phyloP scores from a whole-genome alignment of 2,329 filamentous ascomycete species.

The Pseudomassariella vexata region DNA sequence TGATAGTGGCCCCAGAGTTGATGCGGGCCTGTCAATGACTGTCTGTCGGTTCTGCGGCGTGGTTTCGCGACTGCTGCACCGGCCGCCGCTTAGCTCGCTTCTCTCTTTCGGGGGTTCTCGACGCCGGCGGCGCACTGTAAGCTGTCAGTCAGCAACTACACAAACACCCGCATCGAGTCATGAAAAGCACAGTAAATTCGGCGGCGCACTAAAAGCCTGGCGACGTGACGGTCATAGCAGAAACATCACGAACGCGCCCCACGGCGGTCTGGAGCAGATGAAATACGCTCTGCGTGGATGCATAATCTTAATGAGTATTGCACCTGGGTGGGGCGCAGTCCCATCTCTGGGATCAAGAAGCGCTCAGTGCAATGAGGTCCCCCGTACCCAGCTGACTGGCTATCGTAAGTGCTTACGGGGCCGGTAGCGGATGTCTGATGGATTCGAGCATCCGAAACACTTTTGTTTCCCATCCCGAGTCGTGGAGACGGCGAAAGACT shows the following conservation, averaged over 20 bases:
- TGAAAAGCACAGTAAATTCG: no score
- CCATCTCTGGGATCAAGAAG: constrained; percentile 13
- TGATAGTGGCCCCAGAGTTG: no score
- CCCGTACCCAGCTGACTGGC: constrained; percentile 5
- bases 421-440: no score
- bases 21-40: no score
- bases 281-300: constrained; percentile 7
- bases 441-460: constrained; percentile 1
- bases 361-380: constrained; percentile 17
- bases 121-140: not conserved
- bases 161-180: no score
- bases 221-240: no score
- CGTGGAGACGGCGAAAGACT: no score
- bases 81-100: constrained; percentile 7
- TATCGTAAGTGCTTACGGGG: constrained; percentile 3
- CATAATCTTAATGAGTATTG: constrained; percentile 4
- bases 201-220: no score
- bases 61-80: no score
- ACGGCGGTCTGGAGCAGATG: constrained; percentile 3
- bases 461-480: not conserved
- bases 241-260: no score
- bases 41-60: no score
- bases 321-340: constrained; percentile 1
- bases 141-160: no score
- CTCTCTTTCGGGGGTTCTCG: not conserved